These are phyloP conservation scores for Salvia sclarea DNA, from an alignment of 305 asterid genomes.

Conservation along the genomic window DNA sequence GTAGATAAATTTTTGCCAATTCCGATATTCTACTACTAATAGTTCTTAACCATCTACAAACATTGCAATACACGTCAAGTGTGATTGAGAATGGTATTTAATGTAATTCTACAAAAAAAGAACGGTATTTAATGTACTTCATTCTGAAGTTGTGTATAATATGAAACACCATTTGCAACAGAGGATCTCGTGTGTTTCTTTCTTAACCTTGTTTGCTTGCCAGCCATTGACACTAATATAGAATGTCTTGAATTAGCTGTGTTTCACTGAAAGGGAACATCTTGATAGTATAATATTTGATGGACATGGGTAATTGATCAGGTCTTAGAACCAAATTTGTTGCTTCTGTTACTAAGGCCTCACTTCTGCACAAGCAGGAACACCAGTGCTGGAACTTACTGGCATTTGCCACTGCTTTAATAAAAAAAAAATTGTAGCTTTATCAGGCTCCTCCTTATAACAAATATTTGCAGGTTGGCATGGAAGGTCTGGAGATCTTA, in stretches of 20 bases:
- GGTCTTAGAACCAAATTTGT: conserved; percentile 8
- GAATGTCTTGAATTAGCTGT: conserved; percentile 22
- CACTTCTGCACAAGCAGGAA: background rate
- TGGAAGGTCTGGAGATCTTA: conserved; percentile 83
- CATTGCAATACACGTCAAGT: background rate
- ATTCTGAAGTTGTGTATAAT: background rate
- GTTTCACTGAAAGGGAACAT: conserved; percentile 7
- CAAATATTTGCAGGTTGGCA: conserved; percentile 69
- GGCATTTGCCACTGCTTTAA: conserved; percentile 14
- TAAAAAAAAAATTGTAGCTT: conserved; percentile 13
- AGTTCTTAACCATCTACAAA: background rate
- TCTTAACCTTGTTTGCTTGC: conserved; percentile 12
- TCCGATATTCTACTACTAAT: background rate
- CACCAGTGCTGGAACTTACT: conserved; percentile 1
- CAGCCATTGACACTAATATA: conserved; percentile 11
- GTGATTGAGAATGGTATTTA: background rate
- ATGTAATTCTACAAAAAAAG: too few species aligned
- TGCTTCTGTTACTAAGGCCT: conserved; percentile 18
- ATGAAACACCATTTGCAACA: background rate
- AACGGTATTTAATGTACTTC: background rate
- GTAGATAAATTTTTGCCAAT: background rate
- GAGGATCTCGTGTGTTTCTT: background rate
- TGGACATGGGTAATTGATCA: background rate
- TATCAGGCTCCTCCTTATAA: conserved; percentile 15
- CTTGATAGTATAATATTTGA: conserved; percentile 1